Evolutionary conservation across 371 early-diverging fungal genomes (phyloP).

Genomic region (Syncephalastrum racemosum): DNA sequence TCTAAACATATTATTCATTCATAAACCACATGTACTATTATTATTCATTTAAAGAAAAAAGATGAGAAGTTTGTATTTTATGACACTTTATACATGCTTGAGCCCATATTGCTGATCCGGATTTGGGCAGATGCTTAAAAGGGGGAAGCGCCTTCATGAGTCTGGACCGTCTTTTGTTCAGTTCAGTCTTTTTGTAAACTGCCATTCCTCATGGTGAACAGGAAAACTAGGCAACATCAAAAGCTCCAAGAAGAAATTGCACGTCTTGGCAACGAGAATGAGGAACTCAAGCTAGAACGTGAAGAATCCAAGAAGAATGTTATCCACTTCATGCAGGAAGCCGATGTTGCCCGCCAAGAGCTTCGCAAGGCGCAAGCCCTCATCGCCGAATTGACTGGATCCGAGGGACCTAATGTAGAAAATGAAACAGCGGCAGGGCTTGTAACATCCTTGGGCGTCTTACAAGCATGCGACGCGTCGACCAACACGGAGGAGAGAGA

Average conservation of each 20-base stretch:
- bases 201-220: slow-evolving; percentile 20
- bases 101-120: no score
- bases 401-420: neutral
- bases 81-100: no score
- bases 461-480: neutral
- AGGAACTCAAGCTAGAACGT: slow-evolving; percentile 36
- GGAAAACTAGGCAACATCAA: slow-evolving; percentile 14
- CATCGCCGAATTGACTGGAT: slow-evolving; percentile 15
- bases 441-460: neutral
- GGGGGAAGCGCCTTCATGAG: no score
- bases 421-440: neutral
- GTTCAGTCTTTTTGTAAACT: no score
- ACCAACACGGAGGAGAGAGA: slow-evolving; percentile 1
- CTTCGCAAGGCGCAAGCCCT: slow-evolving; percentile 20
- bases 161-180: no score
- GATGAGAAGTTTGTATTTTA: no score
- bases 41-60: no score
- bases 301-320: slow-evolving; percentile 45
- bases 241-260: slow-evolving; percentile 26
- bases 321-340: slow-evolving; percentile 39
- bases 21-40: no score
- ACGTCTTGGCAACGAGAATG: slow-evolving; percentile 36
- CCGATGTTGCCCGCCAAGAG: slow-evolving; percentile 28
- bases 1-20: neutral
- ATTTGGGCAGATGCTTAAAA: no score